Evolutionary conservation across 2,329 filamentous ascomycete species (phyloP).

Genomic region (Nemania sp.): DNA sequence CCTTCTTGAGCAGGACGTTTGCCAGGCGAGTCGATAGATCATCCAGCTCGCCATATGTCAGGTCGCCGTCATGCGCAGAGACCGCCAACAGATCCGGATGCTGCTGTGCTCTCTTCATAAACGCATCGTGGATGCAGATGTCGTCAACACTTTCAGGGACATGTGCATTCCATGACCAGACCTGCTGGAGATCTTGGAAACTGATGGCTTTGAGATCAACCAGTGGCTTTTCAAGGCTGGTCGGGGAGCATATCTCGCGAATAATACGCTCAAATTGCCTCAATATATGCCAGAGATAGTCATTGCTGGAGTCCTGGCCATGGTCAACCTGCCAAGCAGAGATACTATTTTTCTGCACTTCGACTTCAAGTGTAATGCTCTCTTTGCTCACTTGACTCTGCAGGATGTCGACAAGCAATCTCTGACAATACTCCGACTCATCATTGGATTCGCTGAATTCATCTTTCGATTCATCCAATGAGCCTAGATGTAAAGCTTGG

Average conservation of each 20-base stretch:
- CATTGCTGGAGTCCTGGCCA: too few relatives aligned
- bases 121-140: neutral
- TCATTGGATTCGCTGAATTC: too few relatives aligned
- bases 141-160: neutral
- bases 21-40: conserved; percentile 11
- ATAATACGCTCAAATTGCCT: neutral
- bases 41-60: conserved; percentile 12
- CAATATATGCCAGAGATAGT: neutral
- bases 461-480: too few relatives aligned
- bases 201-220: neutral
- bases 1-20: neutral
- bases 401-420: too few relatives aligned
- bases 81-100: conserved; percentile 2
- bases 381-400: too few relatives aligned
- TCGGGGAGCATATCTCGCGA: neutral
- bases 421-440: too few relatives aligned
- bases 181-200: neutral
- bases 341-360: too few relatives aligned
- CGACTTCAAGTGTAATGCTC: too few relatives aligned
- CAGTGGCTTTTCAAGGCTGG: neutral
- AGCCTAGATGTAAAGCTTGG: too few relatives aligned
- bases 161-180: conserved; percentile 9
- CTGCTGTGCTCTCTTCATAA: neutral
- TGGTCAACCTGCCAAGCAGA: too few relatives aligned
- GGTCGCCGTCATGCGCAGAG: conserved; percentile 10